phyloP scores from a whole-genome alignment of 2,329 filamentous ascomycete genomes.

The Xylaria sp. region DNA sequence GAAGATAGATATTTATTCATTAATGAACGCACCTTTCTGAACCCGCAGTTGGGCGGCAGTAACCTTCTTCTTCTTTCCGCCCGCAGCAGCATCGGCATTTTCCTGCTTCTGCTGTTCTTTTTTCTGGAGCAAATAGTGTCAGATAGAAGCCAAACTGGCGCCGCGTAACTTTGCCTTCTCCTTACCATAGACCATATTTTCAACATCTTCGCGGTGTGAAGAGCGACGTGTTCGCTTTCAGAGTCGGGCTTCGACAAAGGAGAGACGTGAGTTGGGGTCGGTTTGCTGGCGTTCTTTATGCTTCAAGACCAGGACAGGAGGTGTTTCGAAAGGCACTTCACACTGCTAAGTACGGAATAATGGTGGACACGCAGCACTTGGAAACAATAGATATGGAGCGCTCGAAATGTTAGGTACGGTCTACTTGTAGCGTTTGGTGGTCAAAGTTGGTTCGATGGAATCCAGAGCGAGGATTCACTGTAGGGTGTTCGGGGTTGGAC shows the following conservation, averaged over 20 bases:
- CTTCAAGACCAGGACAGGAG: background rate
- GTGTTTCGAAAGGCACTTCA: background rate
- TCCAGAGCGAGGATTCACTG: background rate
- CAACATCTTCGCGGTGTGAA: slow-evolving; percentile 63
- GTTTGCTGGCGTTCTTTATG: background rate
- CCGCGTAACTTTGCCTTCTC: background rate
- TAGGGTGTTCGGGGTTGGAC: background rate
- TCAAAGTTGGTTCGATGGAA: no score
- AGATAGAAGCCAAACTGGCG: slow-evolving; percentile 6
- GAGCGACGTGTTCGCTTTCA: background rate
- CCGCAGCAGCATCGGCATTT: slow-evolving; percentile 66
- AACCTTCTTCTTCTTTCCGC: slow-evolving; percentile 95
- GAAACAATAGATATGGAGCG: background rate
- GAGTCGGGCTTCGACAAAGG: background rate
- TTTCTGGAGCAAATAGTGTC: slow-evolving; percentile 55
- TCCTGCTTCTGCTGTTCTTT: slow-evolving; percentile 96
- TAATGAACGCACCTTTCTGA: slow-evolving; percentile 70
- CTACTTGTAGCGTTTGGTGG: no score
- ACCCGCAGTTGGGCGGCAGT: slow-evolving; percentile 92
- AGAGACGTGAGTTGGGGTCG: background rate
- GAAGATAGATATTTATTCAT: background rate
- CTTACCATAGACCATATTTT: slow-evolving; percentile 99
- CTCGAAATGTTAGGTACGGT: background rate
- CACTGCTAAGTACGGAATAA: background rate
- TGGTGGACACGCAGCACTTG: background rate